A percentile compares a stretch with the other conserved stretches of the same genome.
Evolutionary conservation across 1,284 basidiomycete genomes (phyloP).

Genomic region (Trametes sp.): DNA sequence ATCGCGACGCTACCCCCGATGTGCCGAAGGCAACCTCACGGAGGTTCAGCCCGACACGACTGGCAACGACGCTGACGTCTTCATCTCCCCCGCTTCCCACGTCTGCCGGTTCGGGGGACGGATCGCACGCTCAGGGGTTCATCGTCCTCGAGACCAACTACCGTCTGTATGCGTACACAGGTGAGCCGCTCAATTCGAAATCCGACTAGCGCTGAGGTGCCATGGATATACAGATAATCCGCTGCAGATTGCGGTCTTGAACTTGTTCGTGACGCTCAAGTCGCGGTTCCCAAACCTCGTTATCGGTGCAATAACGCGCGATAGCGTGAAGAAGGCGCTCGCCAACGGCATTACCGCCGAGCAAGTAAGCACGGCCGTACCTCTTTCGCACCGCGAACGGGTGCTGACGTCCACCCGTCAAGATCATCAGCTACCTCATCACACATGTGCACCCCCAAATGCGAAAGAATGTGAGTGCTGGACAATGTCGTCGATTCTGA

Average conservation of each 20-base stretch:
- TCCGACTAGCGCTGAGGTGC: slow-evolving; percentile 18
- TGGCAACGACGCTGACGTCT: slow-evolving; percentile 93
- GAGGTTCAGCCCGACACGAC: slow-evolving; percentile 94
- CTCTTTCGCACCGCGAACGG: slow-evolving; percentile 1
- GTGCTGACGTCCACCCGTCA: slow-evolving; percentile 22
- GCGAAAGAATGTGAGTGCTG: slow-evolving; percentile 82
- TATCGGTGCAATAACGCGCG: slow-evolving; percentile 93
- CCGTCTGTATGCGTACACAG: slow-evolving; percentile 97
- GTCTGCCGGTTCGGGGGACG: slow-evolving; percentile 62
- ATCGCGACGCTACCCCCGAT: slow-evolving; percentile 18
- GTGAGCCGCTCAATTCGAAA: slow-evolving; percentile 50
- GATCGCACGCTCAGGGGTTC: slow-evolving; percentile 80
- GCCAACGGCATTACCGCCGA: slow-evolving; percentile 96
- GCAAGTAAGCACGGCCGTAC: slow-evolving; percentile 65
- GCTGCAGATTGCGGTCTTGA: slow-evolving; percentile 95
- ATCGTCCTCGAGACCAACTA: slow-evolving; percentile 99
- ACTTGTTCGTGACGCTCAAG: slow-evolving; percentile 92
- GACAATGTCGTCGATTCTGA: background rate
- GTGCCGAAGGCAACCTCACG: slow-evolving; percentile 64
- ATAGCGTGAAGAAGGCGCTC: slow-evolving; percentile 94
- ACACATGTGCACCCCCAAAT: slow-evolving; percentile 98
- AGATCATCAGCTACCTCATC: slow-evolving; percentile 96
- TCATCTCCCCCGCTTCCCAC: slow-evolving; percentile 77
- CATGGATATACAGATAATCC: slow-evolving; percentile 76
- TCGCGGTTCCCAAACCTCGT: slow-evolving; percentile 97